Conservation (phyloP, 306 rosid genomes). For the Malus sieversii region DNA sequence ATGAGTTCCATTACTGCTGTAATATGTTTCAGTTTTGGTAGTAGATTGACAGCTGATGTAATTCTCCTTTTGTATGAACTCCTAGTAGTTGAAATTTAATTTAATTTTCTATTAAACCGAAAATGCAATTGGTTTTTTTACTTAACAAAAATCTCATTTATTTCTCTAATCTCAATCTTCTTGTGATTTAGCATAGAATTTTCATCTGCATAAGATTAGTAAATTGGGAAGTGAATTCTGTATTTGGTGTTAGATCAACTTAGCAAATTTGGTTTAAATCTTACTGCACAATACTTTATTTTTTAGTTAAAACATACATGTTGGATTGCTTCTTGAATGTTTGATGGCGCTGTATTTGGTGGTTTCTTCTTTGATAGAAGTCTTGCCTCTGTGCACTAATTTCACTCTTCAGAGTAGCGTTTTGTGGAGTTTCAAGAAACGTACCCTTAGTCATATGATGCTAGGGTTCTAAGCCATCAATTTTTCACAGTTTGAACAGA, state of each 20-base stretch:
- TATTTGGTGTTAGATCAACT: neutral
- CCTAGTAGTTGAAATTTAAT: neutral
- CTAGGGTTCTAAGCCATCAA: neutral
- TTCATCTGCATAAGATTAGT: neutral
- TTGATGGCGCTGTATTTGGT: neutral
- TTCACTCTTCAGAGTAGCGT: neutral
- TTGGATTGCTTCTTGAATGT: conserved; percentile 1
- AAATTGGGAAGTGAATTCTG: neutral
- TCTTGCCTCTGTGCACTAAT: neutral
- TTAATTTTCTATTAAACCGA: neutral
- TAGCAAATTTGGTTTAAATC: neutral
- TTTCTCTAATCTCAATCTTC: neutral
- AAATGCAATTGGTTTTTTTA: neutral
- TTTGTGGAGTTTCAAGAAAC: neutral
- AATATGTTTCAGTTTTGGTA: neutral
- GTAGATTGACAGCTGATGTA: neutral
- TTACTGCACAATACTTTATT: neutral
- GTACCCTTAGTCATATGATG: neutral
- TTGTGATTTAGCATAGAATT: neutral
- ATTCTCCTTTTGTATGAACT: neutral
- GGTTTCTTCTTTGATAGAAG: neutral
- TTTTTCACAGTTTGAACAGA: neutral
- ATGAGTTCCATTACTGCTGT: neutral
- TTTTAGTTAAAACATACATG: neutral
- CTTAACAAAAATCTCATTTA: neutral